A percentile compares a stretch with the other conserved stretches of the same genome.
Evolutionary conservation across 1,284 basidiomycete species (phyloP).

Genomic region (Amylostereum chailletii): DNA sequence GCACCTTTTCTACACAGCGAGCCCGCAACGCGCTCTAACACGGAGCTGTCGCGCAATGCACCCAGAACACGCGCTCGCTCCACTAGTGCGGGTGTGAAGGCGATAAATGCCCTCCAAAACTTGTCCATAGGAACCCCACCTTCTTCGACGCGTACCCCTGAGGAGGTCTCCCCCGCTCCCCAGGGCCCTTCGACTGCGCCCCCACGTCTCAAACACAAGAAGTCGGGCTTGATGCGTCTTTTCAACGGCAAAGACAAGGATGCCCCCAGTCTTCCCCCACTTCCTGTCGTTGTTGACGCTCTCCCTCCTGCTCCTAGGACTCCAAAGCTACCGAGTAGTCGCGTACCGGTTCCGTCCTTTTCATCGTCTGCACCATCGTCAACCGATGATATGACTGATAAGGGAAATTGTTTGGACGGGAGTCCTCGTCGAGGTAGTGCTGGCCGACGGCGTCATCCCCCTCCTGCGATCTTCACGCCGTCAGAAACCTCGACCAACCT

Average conservation of each 20-base stretch:
- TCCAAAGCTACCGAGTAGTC: slow-evolving; percentile 19
- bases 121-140: slow-evolving; percentile 25
- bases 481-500: slow-evolving; percentile 7
- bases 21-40: slow-evolving; percentile 6
- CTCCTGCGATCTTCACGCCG: slow-evolving; percentile 9
- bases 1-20: slow-evolving; percentile 11
- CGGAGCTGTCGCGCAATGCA: slow-evolving; percentile 12
- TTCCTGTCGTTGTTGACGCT: slow-evolving; percentile 25
- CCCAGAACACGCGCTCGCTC: slow-evolving; percentile 42
- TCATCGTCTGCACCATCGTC: too few species aligned
- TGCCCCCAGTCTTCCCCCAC: slow-evolving; percentile 39
- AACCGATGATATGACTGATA: too few species aligned
- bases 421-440: not conserved
- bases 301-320: slow-evolving; percentile 19
- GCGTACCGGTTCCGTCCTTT: not conserved
- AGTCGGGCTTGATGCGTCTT: slow-evolving; percentile 74
- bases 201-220: slow-evolving; percentile 59
- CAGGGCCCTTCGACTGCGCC: slow-evolving; percentile 10
- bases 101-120: slow-evolving; percentile 30
- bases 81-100: slow-evolving; percentile 48
- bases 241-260: slow-evolving; percentile 54
- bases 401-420: not conserved
- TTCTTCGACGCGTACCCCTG: slow-evolving; percentile 14
- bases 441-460: not conserved
- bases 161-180: not conserved